Base-by-base conservation (phyloP, 2,329 filamentous ascomycete species). In the Penicillium sp. region DNA sequence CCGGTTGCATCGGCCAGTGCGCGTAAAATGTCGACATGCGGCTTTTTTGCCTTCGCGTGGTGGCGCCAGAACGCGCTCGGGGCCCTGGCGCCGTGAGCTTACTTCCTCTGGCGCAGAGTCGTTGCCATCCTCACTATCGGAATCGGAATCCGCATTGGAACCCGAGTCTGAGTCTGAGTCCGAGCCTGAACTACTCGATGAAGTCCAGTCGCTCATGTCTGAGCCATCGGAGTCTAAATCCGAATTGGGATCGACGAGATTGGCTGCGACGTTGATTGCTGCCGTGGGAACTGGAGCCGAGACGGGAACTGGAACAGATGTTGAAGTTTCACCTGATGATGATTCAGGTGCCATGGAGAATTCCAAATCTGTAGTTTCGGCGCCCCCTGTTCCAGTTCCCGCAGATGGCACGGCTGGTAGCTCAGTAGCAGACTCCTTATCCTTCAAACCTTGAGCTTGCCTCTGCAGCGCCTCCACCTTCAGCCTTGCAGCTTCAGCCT, bases 71-170 rank as follows among this genome's bases (percentile, higher is more conserved):
- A 80, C 75, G 45, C 72, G 73, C 40, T 80, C 77, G n/a, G 78
- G 79, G 13, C 72, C 75, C 33, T 75, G 68, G 13, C 77, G 76
- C 56, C 77, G 78, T 19, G 78, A 78, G 49, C 76, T 78, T n/a
- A 69, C 65, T 61, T 80, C 68, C 59, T 82, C 80, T 10, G 81
- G 81, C 4, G 75, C 73, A 12, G 74, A 74, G 61, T 76, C 77
- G 26, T 65, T 65, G 24, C 73, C 44, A 24, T 57, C 72, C 50
- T 57, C 72, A 51, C 66, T 70, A 4, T 72, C 71, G 37, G 63
- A 66, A 22, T 67, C 62, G 2, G 58, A 55, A 19, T 70, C 71
- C 13, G 65, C 59, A 19, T 67, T 61, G 2, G 57, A 53, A 12
- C 70, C 71, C 12, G 64, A 61, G 5, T 70, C 73, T 10, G 72